Evolutionary conservation across 176 grass and related monocot genomes (phyloP).

Genomic region (Alloteropsis semialata): DNA sequence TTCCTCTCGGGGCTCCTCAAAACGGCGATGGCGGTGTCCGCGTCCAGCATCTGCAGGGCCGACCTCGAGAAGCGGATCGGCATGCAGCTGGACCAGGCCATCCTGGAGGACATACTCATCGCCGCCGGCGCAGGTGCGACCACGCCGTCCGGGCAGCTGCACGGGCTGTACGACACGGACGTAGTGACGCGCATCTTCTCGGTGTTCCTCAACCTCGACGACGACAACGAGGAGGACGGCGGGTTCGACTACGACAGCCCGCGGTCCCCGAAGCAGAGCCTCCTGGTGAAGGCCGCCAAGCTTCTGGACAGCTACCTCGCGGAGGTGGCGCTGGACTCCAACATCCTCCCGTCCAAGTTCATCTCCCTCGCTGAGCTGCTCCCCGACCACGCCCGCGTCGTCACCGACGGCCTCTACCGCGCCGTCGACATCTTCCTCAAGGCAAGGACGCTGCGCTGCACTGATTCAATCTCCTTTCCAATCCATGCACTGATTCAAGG

Average conservation of each 20-base stretch:
- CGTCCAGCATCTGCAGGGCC: conserved; percentile 54
- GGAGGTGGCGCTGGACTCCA: conserved; percentile 88
- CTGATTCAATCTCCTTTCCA: not conserved
- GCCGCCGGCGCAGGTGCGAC: conserved; percentile 16
- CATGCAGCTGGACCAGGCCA: conserved; percentile 82
- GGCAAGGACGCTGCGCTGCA: conserved; percentile 8
- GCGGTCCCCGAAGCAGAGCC: conserved; percentile 72
- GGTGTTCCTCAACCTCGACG: conserved; percentile 72
- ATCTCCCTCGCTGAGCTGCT: conserved; percentile 86
- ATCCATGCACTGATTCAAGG: too few relatives aligned
- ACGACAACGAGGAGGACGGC: conserved; percentile 47
- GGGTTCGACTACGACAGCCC: conserved; percentile 69
- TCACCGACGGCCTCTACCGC: conserved; percentile 89
- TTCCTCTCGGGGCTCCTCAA: conserved; percentile 89
- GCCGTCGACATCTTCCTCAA: conserved; percentile 97
- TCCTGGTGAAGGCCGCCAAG: conserved; percentile 73
- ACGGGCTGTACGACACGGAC: conserved; percentile 75
- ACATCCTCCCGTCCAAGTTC: conserved; percentile 72
- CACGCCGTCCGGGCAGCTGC: not conserved
- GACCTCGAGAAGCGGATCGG: conserved; percentile 91
- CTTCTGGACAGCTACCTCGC: conserved; percentile 95
- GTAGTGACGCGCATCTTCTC: conserved; percentile 73
- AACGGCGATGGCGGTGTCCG: conserved; percentile 55
- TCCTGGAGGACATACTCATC: conserved; percentile 88
- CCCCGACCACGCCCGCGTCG: conserved; percentile 80